Percentiles rank a stretch among this genome's conserved stretches.
Conservation (phyloP, 352 stramenopile genomes). For the Globisporangium spiculum region DNA sequence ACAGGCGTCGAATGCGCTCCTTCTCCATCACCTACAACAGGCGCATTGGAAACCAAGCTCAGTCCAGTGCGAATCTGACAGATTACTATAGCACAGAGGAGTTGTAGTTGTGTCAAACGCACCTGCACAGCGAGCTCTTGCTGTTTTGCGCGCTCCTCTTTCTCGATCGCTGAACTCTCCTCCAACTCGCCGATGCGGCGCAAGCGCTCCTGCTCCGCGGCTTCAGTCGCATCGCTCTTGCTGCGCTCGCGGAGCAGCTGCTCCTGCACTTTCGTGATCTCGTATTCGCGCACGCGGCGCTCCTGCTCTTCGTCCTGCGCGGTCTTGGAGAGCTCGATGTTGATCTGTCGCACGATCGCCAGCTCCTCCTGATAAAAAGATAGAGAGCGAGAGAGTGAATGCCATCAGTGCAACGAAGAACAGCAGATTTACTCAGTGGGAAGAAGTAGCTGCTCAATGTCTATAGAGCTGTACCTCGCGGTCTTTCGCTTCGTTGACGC, state of each 20-base stretch:
- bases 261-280: constrained; percentile 60
- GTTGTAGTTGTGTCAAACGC: not conserved
- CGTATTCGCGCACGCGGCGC: constrained; percentile 58
- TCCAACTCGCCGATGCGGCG: constrained; percentile 44
- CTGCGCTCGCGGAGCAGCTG: constrained; percentile 53
- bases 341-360: constrained; percentile 69
- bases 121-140: constrained; percentile 37
- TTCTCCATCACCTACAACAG: constrained; percentile 40
- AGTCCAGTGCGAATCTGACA: not conserved
- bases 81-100: not conserved
- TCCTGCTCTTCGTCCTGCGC: constrained; percentile 62
- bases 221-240: constrained; percentile 33
- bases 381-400: too few species aligned
- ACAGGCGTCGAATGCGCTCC: constrained; percentile 54
- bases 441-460: not conserved
- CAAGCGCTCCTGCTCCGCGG: constrained; percentile 43
- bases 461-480: constrained; percentile 25
- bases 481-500: constrained; percentile 48
- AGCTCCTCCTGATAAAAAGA: not conserved
- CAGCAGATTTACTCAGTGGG: too few species aligned
- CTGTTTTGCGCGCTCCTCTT: constrained; percentile 13
- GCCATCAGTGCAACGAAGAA: too few species aligned
- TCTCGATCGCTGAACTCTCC: constrained; percentile 9
- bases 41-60: not conserved
- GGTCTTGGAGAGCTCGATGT: constrained; percentile 60